phyloP scores from a whole-genome alignment of 768 basidiomycete species.

The Auricularia heimuer region DNA sequence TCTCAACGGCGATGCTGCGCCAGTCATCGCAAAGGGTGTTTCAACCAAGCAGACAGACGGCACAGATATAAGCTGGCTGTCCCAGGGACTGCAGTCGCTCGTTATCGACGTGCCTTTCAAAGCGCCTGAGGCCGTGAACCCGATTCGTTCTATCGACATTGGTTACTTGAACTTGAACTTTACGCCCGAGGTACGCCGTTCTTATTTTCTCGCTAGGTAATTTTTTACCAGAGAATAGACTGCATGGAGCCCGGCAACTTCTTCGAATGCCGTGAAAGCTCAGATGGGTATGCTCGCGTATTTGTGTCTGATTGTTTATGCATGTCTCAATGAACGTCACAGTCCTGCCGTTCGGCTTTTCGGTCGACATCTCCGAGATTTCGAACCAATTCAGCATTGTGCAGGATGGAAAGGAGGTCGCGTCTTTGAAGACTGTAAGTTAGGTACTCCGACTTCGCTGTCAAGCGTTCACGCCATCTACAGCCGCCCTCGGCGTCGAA shows the following conservation, averaged over 20 bases:
- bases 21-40: conserved; percentile 48
- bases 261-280: conserved; percentile 42
- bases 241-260: background rate
- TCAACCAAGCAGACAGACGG: conserved; percentile 52
- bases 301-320: background rate
- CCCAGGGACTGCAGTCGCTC: conserved; percentile 46
- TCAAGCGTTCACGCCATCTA: background rate
- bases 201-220: conserved; percentile 44
- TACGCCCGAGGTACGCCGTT: conserved; percentile 39
- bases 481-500: conserved; percentile 55
- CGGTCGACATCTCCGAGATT: conserved; percentile 46
- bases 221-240: background rate
- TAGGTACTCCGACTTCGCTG: conserved; percentile 4
- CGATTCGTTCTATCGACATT: conserved; percentile 55
- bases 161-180: conserved; percentile 50
- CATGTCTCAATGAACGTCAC: conserved; percentile 6
- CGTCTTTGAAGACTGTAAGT: conserved; percentile 47
- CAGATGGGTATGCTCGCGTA: conserved; percentile 35
- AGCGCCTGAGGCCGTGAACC: conserved; percentile 41
- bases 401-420: conserved; percentile 41
- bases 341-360: conserved; percentile 69
- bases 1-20: conserved; percentile 51
- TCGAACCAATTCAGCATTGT: conserved; percentile 56
- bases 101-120: conserved; percentile 54
- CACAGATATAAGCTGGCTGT: conserved; percentile 55